Base-by-base conservation (phyloP, 352 stramenopile genomes). In the Phytophthora chlamydospora region DNA sequence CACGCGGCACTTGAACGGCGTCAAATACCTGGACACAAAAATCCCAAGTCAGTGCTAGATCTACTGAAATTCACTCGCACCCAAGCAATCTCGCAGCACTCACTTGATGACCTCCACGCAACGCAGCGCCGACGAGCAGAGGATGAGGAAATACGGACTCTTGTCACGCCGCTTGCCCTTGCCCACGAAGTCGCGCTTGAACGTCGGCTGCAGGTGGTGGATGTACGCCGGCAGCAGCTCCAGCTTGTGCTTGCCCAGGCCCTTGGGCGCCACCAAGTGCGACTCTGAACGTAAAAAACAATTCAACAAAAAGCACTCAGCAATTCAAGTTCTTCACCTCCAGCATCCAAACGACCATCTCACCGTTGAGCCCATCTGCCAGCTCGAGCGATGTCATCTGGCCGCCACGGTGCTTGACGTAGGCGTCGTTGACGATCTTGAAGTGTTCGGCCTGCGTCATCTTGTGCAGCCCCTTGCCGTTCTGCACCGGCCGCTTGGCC, bases 21-120 rank as follows among this genome's bases (percentile, higher is more conserved):
- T 71, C 55, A 96, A 66, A 52, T 88, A 77, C 51, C 83, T 92
- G 55, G 0, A 21, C 40, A 19, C 17, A 52, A 34, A 60, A 21
- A 43, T 3, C 12, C 6, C 6, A 19, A 35, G 17, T 75, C 66
- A 32, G 80, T 71, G 24, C 21, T 24, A 24, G 21, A 1, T 24
- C 3, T 1, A 3, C 21, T 3, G 77, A 0, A 46, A 17, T 17
- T 40, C 17, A 3, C 13, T 33, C 11, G 43, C 11, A 49, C 6
- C 33, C 38, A 16, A 24, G 21, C 19, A 21, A 33, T 16, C 2
- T 36, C 12, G 19, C 76, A 68, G 40, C 72, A 95, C 68, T 56
- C 88, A 94, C 82, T 98, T 98, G 72, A 98, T 83, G n/a, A 98
- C 68, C 44, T 96, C 85, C 1, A 98, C 90, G 21, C 88, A 90